Evolutionary conservation across 2,329 filamentous ascomycete genomes (phyloP), one percentile per base, ranked within the genome.

Genomic region (Aurifilum marmelostoma): DNA sequence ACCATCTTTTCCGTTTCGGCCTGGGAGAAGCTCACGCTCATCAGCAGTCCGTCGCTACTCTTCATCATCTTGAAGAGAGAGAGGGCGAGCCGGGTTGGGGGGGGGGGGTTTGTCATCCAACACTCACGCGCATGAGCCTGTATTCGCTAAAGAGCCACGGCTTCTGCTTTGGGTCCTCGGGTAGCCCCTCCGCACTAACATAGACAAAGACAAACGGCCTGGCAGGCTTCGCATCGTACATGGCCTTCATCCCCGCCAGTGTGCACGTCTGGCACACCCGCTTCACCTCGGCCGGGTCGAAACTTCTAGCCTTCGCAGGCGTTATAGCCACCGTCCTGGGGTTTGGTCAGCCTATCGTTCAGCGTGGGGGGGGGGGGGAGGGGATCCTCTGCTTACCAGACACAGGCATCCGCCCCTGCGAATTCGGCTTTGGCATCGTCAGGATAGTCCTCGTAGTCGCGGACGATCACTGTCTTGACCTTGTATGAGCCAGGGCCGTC

Each of bases 1-100:
- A 86, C 75, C 24, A 76, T 73, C 9, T 73, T 80, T 71, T 87
- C 85, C 0, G 80, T 79, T 56, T 83, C 79, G 8, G 84, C 84
- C 84, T 86, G 41, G 18, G 43, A 47, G 24, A n/a, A 21, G 12
- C 12, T 11, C 12, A 8, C 12, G 24, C 18, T 12, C 6, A 27
- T 64, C 61, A 18, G 24, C 11, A 67, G 14, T 58, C n/a, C n/a
- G n/a, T 50, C 12, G 27, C 1, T 27, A 29, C n/a, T 24, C 18
- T 18, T 12, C 29, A 32, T 60, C n/a, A n/a, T 34, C 34, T 34
- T n/a, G n/a, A n/a, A n/a, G n/a, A n/a, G n/a, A n/a, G n/a, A n/a
- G n/a, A n/a, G n/a, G n/a, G n/a, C n/a, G n/a, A n/a, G n/a, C 34
- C 34, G 34, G 34, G 34, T 4, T 34, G 34, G 41, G 9, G 18